Conservation (phyloP, 2,329 filamentous ascomycete genomes). For the Aureobasidium leucospermi region DNA sequence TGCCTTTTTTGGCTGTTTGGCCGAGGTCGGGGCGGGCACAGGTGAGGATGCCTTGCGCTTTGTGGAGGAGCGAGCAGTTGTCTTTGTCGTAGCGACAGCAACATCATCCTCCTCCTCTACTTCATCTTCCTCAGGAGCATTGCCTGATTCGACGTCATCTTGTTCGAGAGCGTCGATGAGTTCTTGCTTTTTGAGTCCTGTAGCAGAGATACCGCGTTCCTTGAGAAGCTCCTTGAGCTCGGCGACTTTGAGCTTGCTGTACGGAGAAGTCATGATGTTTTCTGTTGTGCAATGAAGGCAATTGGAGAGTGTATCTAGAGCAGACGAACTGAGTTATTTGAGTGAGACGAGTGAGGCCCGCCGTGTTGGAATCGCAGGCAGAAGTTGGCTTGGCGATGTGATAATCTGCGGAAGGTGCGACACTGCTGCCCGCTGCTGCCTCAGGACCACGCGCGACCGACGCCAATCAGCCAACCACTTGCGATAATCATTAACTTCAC, state of each 20-base stretch:
- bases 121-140: neutral
- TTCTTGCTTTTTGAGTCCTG: conserved; percentile 35
- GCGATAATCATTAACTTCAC: neutral
- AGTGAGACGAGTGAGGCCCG: neutral
- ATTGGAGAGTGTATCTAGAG: neutral
- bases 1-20: conserved; percentile 18
- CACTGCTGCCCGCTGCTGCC: conserved; percentile 13
- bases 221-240: conserved; percentile 33
- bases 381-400: neutral
- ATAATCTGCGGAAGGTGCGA: neutral
- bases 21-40: conserved; percentile 8
- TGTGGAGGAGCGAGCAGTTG: conserved; percentile 19
- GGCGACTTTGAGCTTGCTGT: conserved; percentile 36
- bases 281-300: neutral
- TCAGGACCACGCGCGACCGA: neutral
- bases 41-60: conserved; percentile 2
- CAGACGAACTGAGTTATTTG: neutral
- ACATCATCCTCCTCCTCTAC: neutral
- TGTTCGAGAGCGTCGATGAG: conserved; percentile 34
- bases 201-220: conserved; percentile 32
- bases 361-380: neutral
- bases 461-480: neutral
- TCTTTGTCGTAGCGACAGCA: conserved; percentile 33
- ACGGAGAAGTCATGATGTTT: conserved; percentile 22
- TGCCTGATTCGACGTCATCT: conserved; percentile 16